phyloP scores from a whole-genome alignment of 139 green algal species.

The Micractinium sp. region DNA sequence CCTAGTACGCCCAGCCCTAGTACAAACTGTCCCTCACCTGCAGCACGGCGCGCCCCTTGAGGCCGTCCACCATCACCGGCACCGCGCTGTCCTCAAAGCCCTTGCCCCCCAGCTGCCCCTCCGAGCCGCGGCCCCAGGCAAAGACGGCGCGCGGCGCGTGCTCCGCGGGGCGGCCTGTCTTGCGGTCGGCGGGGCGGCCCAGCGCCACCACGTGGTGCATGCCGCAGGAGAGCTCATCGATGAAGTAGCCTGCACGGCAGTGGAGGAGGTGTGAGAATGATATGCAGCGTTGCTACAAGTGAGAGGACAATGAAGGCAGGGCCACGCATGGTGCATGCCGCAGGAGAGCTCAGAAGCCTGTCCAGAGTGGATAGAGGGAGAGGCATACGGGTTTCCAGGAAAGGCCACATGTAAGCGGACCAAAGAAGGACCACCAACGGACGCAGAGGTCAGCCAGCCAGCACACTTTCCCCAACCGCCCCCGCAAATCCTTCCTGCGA shows the following conservation, averaged over 20 bases:
- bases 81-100: slow-evolving; percentile 50
- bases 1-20: too few species aligned
- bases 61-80: slow-evolving; percentile 57
- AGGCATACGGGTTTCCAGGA: too few species aligned
- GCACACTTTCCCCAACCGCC: neutral
- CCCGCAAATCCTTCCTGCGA: neutral
- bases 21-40: slow-evolving; percentile 30
- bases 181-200: slow-evolving; percentile 51
- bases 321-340: neutral
- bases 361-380: neutral
- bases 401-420: too few species aligned
- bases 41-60: slow-evolving; percentile 45
- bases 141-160: slow-evolving; percentile 52
- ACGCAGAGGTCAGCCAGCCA: too few species aligned
- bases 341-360: neutral
- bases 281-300: too few species aligned
- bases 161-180: slow-evolving; percentile 14
- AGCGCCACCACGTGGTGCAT: slow-evolving; percentile 71
- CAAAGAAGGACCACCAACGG: too few species aligned
- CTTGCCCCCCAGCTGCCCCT: slow-evolving; percentile 79
- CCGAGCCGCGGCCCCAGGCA: slow-evolving; percentile 71
- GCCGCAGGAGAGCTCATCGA: slow-evolving; percentile 66
- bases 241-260: slow-evolving; percentile 22
- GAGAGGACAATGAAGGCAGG: neutral
- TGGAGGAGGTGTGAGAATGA: too few species aligned